Evolutionary conservation across 345 rosid genomes (phyloP).

Genomic region (Linum lewisii): DNA sequence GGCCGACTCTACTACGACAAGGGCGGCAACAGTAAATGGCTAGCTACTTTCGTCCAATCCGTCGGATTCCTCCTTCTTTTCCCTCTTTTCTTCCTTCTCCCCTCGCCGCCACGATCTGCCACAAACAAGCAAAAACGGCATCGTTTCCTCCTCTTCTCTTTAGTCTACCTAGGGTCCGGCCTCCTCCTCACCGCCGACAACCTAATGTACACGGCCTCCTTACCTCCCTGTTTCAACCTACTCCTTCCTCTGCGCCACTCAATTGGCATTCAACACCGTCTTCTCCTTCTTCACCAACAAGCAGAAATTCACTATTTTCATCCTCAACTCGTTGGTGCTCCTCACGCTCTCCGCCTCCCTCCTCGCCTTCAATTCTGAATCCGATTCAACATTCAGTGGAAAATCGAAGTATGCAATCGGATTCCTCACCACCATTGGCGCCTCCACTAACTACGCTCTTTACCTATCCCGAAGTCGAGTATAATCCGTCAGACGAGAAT

Average conservation of each 20-base stretch:
- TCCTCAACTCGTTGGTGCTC: slow-evolving; percentile 41
- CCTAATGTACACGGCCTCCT: slow-evolving; percentile 47
- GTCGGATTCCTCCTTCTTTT: slow-evolving; percentile 44
- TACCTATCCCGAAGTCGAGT: slow-evolving; percentile 43
- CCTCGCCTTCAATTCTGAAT: slow-evolving; percentile 35
- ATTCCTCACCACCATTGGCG: slow-evolving; percentile 35
- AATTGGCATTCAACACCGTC: slow-evolving; percentile 44
- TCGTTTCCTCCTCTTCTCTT: slow-evolving; percentile 20
- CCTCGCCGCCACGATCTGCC: background rate
- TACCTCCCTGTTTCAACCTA: slow-evolving; percentile 54
- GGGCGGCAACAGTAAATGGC: slow-evolving; percentile 63
- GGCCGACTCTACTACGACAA: slow-evolving; percentile 46
- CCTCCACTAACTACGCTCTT: slow-evolving; percentile 36
- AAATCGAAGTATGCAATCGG: slow-evolving; percentile 31
- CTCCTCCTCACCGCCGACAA: slow-evolving; percentile 36
- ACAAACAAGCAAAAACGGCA: slow-evolving; percentile 15
- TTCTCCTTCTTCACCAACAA: slow-evolving; percentile 42
- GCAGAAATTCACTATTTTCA: slow-evolving; percentile 38
- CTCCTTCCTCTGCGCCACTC: slow-evolving; percentile 42
- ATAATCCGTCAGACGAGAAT: too few relatives aligned
- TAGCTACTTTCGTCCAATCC: slow-evolving; percentile 53
- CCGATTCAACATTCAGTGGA: slow-evolving; percentile 18
- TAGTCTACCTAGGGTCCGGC: slow-evolving; percentile 14
- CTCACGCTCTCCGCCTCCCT: slow-evolving; percentile 42
- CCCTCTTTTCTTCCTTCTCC: slow-evolving; percentile 27